Percentiles rank a stretch among this genome's conserved stretches.
phyloP scores from a whole-genome alignment of 2,329 filamentous ascomycete species.

The Zymoseptoria ardabiliae region DNA sequence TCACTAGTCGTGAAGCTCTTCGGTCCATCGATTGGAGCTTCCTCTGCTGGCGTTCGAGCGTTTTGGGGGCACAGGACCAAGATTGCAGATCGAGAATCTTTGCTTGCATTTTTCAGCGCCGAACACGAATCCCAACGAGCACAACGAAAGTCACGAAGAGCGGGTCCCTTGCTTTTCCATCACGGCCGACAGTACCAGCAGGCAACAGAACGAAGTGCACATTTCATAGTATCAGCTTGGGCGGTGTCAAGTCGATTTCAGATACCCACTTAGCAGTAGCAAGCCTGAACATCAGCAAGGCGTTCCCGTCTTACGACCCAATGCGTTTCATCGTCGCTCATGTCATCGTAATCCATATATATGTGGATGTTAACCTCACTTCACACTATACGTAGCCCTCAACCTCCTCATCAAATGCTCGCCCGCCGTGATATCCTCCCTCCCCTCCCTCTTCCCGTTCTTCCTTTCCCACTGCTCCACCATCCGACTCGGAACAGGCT shows the following conservation, averaged over 20 bases:
- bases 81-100: neutral
- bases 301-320: neutral
- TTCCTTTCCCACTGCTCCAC: slow-evolving; percentile 36
- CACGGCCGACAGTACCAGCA: neutral
- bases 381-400: slow-evolving; percentile 50
- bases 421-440: slow-evolving; percentile 47
- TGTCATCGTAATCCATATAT: neutral
- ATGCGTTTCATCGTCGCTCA: neutral
- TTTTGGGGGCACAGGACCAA: neutral
- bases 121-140: neutral
- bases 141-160: neutral
- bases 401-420: slow-evolving; percentile 53
- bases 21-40: neutral
- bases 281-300: neutral
- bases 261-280: neutral
- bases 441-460: slow-evolving; percentile 25
- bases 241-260: neutral
- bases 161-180: neutral
- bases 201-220: neutral
- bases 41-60: neutral
- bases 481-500: slow-evolving; percentile 47
- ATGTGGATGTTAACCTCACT: neutral
- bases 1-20: neutral
- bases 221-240: neutral
- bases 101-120: neutral